Conservation (phyloP, 2,329 filamentous ascomycete genomes). For the Colletotrichum camelliae region DNA sequence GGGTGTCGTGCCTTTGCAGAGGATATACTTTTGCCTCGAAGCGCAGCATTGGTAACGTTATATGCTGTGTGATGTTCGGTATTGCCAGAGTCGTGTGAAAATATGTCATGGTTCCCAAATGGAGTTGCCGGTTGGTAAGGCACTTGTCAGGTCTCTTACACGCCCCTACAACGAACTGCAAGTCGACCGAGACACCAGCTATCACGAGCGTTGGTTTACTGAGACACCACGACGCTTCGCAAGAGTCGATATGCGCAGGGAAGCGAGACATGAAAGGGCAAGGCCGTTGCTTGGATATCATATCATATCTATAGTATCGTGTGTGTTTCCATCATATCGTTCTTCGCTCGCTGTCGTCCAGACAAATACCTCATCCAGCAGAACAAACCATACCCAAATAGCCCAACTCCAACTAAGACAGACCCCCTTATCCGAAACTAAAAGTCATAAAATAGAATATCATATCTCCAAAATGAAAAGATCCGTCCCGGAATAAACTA, state of each 20-base stretch:
- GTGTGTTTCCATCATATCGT: not conserved
- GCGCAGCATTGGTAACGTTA: not conserved
- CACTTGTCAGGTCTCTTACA: not conserved
- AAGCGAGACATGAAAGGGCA: not conserved
- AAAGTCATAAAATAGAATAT: not conserved
- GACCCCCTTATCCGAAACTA: not conserved
- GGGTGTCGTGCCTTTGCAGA: not conserved
- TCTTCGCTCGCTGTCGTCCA: not conserved
- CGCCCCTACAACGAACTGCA: not conserved
- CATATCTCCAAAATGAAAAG: not conserved
- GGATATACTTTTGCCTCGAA: not conserved
- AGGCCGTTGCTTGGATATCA: not conserved
- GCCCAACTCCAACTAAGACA: not conserved
- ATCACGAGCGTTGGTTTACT: too few relatives aligned
- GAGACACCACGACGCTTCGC: not conserved
- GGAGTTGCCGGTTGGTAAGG: not conserved
- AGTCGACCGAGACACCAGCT: too few relatives aligned
- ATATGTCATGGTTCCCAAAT: not conserved
- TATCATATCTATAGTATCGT: not conserved
- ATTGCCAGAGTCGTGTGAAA: not conserved
- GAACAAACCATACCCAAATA: not conserved
- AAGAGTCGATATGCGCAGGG: not conserved
- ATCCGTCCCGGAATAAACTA: not conserved
- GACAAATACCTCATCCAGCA: not conserved
- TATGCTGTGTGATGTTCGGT: not conserved